A percentile compares a stretch with the other conserved stretches of the same genome.
These are phyloP conservation scores for Ramaria rubella DNA, from an alignment of 768 basidiomycete genomes.

Conservation along the genomic window DNA sequence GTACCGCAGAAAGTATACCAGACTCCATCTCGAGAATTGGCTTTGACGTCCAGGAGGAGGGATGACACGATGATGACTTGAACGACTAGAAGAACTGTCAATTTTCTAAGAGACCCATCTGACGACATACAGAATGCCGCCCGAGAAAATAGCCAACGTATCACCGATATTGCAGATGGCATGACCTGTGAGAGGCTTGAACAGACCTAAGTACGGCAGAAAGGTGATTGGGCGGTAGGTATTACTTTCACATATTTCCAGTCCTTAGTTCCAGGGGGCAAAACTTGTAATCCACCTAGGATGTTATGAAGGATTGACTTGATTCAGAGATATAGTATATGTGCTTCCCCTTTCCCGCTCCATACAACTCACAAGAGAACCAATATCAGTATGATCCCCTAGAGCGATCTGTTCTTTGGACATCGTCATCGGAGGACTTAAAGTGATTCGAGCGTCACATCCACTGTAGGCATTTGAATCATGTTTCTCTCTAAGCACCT, in stretches of 20 bases:
- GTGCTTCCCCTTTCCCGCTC: background rate
- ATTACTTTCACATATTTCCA: conserved; percentile 39
- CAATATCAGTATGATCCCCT: conserved; percentile 70
- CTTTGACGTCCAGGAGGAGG: conserved; percentile 31
- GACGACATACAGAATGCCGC: conserved; percentile 39
- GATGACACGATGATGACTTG: conserved; percentile 23
- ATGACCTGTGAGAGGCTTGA: conserved; percentile 40
- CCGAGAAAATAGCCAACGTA: conserved; percentile 39
- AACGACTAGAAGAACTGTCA: background rate
- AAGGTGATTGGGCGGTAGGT: too few relatives aligned
- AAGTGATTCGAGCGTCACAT: conserved; percentile 52
- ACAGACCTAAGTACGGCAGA: too few relatives aligned
- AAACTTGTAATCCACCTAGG: conserved; percentile 40
- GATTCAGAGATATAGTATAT: background rate
- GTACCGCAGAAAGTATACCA: conserved; percentile 31
- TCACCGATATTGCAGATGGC: conserved; percentile 44
- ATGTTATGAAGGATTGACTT: conserved; percentile 37
- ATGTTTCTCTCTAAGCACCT: conserved; percentile 41
- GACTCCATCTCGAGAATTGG: conserved; percentile 25
- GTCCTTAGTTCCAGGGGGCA: conserved; percentile 30
- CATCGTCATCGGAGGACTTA: conserved; percentile 30
- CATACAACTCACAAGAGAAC: conserved; percentile 48
- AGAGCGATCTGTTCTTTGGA: conserved; percentile 35
- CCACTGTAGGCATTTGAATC: conserved; percentile 41
- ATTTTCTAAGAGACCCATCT: conserved; percentile 40